Evolutionary conservation across 495 filamentous ascomycete species (phyloP), one percentile per base, ranked within the genome.

Genomic region (Ramalina intermedia): DNA sequence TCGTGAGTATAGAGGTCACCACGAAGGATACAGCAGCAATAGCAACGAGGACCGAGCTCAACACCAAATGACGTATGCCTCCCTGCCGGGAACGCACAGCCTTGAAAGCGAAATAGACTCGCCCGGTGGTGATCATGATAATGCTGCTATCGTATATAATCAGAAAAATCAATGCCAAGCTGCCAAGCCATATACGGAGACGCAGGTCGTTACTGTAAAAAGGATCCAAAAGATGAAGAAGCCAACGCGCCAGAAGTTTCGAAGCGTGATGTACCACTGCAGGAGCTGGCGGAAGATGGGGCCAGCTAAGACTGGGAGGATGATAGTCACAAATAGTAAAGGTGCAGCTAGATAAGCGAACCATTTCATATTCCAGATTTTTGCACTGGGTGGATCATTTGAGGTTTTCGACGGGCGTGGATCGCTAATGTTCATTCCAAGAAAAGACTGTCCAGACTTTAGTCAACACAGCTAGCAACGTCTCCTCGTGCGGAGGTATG

Each of bases 311-410:
- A 54, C 14, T 2, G 52, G 47, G 17, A 54, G 20, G 37, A 54
- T 54, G 26, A 54, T 54, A 20, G 52, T 54, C 13, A 12, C 52
- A 29, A 54, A 54, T 1, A 54, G 23, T 9, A 54, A 24, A 6
- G 52, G 42, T 1, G 20, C 47, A 14, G 47, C 36, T 9, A 54
- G 41, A 17, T 50, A 17, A 17, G 11, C 7, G 23, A 54, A 54
- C 52, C 52, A 54, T 9, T 41, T 41, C 5, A 54, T 17, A 16
- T 50, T 43, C 52, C 52, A 54, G 9, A 50, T 1, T 37, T 42
- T 47, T 23, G 52, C 41, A 13, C 14, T 55, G 3, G 35, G 18
- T 24, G 12, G 21, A 13, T 44, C 35, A 6, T 51, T 36, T 23
- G 26, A 17, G 14, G 40, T 24, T 17, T 26, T 27, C 3, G 4